Percentiles rank a stretch among this genome's conserved stretches.
Evolutionary conservation across 2,329 filamentous ascomycete genomes (phyloP).

Genomic region (Aspergillus sp.): DNA sequence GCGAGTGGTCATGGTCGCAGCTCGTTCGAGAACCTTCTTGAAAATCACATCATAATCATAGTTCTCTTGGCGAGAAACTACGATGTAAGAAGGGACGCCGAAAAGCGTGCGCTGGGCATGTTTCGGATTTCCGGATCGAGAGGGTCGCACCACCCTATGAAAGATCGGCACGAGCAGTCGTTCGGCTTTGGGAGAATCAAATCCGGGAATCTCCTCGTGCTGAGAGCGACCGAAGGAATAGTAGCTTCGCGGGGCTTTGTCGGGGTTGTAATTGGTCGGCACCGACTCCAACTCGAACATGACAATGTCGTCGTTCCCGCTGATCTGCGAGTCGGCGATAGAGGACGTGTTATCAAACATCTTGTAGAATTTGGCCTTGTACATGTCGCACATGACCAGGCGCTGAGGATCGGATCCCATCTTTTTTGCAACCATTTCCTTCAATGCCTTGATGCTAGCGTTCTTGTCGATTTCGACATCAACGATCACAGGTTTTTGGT

Average conservation of each 20-base stretch:
- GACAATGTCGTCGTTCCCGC: slow-evolving; percentile 60
- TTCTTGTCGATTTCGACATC: slow-evolving; percentile 73
- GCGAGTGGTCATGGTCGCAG: slow-evolving; percentile 74
- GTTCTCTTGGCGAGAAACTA: slow-evolving; percentile 72
- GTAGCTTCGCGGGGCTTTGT: slow-evolving; percentile 48
- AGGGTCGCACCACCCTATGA: slow-evolving; percentile 35
- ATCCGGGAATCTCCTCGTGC: slow-evolving; percentile 40
- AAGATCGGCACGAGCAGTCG: slow-evolving; percentile 50
- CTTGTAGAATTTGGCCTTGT: slow-evolving; percentile 81
- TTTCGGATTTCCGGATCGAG: slow-evolving; percentile 20
- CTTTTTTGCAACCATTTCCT: slow-evolving; percentile 55
- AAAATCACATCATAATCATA: slow-evolving; percentile 68
- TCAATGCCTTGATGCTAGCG: slow-evolving; percentile 56
- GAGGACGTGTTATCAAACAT: slow-evolving; percentile 69
- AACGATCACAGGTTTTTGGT: slow-evolving; percentile 68
- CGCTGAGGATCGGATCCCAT: slow-evolving; percentile 48
- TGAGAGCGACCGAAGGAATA: slow-evolving; percentile 31
- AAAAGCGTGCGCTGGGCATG: slow-evolving; percentile 34
- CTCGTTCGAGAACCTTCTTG: slow-evolving; percentile 74
- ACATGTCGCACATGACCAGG: slow-evolving; percentile 83
- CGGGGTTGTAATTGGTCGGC: slow-evolving; percentile 73
- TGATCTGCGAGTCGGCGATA: slow-evolving; percentile 70
- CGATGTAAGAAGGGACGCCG: slow-evolving; percentile 60
- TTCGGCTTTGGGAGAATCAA: slow-evolving; percentile 46
- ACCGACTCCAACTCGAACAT: slow-evolving; percentile 75